These are phyloP conservation scores for Mycena chlorophos DNA, from an alignment of 768 basidiomycete species.

Conservation along the genomic window DNA sequence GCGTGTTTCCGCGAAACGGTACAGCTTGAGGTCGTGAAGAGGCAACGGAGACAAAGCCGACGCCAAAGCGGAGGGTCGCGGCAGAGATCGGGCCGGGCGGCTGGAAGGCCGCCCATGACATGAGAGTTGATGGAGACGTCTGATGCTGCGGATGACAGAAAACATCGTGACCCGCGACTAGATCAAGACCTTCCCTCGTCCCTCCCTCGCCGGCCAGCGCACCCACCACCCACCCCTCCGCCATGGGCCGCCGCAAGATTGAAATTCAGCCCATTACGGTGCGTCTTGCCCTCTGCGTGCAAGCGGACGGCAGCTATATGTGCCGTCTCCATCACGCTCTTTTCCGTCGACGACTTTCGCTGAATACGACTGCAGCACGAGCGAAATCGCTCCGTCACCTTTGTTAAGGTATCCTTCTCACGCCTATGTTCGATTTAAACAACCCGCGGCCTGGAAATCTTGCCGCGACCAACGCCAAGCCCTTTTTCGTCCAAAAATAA, in stretches of 20 bases:
- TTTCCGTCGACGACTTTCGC: conserved; percentile 33
- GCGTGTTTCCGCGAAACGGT: too few species aligned
- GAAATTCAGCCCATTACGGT: conserved; percentile 82
- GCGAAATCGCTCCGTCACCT: conserved; percentile 88
- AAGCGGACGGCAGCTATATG: conserved; percentile 18
- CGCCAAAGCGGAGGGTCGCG: too few species aligned
- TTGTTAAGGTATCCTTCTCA: conserved; percentile 69
- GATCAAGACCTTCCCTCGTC: conserved; percentile 5
- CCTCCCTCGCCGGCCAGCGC: not conserved
- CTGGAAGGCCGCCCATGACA: too few species aligned
- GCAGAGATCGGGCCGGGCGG: too few species aligned
- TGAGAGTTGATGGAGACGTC: not conserved
- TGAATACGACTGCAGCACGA: conserved; percentile 70
- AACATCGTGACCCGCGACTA: conserved; percentile 12
- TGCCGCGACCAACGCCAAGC: conserved; percentile 1
- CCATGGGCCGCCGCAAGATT: conserved; percentile 78
- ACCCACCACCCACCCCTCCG: conserved; percentile 1
- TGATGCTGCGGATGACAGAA: not conserved
- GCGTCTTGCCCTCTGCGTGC: conserved; percentile 34
- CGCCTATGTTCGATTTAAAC: conserved; percentile 14
- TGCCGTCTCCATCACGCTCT: conserved; percentile 21
- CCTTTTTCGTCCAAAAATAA: not conserved
- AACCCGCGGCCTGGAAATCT: not conserved
- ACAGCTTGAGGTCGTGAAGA: too few species aligned
- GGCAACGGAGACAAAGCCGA: too few species aligned